These are phyloP conservation scores for Asterella californica DNA, from an alignment of 225 moss, liverwort and hornwort species.

Conservation along the genomic window DNA sequence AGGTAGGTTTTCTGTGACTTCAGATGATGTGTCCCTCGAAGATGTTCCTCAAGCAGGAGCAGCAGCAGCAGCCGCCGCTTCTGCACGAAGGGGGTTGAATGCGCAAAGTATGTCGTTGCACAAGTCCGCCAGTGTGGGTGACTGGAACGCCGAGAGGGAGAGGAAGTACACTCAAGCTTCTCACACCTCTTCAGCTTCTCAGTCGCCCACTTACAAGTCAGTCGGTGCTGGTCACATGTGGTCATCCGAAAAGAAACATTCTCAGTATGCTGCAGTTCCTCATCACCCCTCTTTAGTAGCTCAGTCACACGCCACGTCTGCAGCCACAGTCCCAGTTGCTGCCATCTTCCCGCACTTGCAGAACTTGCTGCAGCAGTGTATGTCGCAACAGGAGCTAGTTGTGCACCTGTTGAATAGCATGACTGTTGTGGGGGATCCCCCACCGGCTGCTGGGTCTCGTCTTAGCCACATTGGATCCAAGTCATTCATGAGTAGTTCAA, in stretches of 20 bases:
- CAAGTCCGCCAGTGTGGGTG: slow-evolving; percentile 68
- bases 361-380: slow-evolving; percentile 17
- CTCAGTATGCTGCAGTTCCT: not conserved
- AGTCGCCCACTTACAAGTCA: slow-evolving; percentile 52
- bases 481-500: slow-evolving; percentile 10
- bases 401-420: slow-evolving; percentile 23
- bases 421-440: not conserved
- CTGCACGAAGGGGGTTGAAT: slow-evolving; percentile 47
- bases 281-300: slow-evolving; percentile 23
- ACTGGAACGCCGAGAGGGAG: slow-evolving; percentile 29
- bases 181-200: slow-evolving; percentile 33
- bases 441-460: not conserved
- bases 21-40: slow-evolving; percentile 54
- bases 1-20: slow-evolving; percentile 92
- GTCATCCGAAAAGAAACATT: slow-evolving; percentile 23
- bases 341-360: slow-evolving; percentile 25
- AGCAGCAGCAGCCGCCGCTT: not conserved
- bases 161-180: not conserved
- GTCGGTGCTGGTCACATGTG: slow-evolving; percentile 40
- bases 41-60: slow-evolving; percentile 33
- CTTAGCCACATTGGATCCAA: slow-evolving; percentile 15
- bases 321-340: slow-evolving; percentile 20
- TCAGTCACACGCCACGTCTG: not conserved
- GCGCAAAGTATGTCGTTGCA: slow-evolving; percentile 47
- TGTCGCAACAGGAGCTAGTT: slow-evolving; percentile 29